Evolutionary conservation across 352 stramenopile species (phyloP), one percentile per base, ranked within the genome.

Genomic region (Phytophthora idaei): DNA sequence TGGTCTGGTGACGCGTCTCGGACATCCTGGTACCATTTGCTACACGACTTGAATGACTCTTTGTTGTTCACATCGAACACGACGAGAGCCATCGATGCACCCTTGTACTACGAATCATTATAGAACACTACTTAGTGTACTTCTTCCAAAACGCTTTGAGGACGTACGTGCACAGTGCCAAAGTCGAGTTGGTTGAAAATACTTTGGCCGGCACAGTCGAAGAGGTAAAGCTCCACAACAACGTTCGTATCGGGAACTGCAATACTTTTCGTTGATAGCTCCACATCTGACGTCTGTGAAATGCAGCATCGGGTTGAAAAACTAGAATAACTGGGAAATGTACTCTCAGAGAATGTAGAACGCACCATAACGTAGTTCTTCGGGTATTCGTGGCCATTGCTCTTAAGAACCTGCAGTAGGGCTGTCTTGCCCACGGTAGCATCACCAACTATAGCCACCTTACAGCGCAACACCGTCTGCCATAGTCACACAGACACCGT

Each of bases 171-270:
- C 14, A 85, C 76, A 8, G 87, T 80, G 36, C 89, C 86, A 71
- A 97, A 95, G 54, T 96, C 90, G 57, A 95, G 81, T 64, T 98
- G 93, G 61, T 98, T 98, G 78, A 98, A 98, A 54, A 98, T 93
- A 57, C 86, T 95, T 64, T 98, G 92, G 9, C 94, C 94, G 8
- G 92, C 87, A 59, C 90, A 97, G 71, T 98, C 94, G 45, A 97
- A 97, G 9, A 98, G 67, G 57, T 96, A 98, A n/a, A 98, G 82
- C 74, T 98, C 94, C 31, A 98, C 92, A 6, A 96, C 73, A 28
- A 90, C 79, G 63, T 98, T 97, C 37, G 88, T 92, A 56, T 98
- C 85, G 6, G 87, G 83, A 58, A 98, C 96, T 31, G 80, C 77
- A 12, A 98, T 79, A 67, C 83, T 90, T 74, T 97, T 98, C 31